Evolutionary conservation across 2,329 filamentous ascomycete species (phyloP).

Genomic region (Paraphoma sp.): DNA sequence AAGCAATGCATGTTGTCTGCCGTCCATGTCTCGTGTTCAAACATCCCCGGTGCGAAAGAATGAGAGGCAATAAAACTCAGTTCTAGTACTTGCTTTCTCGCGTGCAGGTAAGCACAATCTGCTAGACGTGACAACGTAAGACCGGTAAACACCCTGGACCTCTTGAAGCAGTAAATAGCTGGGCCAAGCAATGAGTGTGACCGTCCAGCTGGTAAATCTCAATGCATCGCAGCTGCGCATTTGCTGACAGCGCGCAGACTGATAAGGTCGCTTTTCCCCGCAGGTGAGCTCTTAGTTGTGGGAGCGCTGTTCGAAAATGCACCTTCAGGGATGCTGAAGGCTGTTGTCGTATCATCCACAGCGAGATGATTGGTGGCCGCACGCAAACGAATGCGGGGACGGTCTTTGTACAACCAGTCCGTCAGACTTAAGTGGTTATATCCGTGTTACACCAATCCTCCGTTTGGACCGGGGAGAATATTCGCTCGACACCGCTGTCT

Average conservation of each 20-base stretch:
- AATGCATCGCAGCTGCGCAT: neutral
- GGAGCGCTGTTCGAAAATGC: neutral
- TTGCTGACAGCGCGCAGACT: neutral
- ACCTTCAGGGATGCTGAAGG: neutral
- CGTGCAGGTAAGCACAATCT: neutral
- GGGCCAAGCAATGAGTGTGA: no score
- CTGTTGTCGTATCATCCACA: neutral
- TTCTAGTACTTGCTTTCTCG: neutral
- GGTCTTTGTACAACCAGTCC: neutral
- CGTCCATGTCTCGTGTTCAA: neutral
- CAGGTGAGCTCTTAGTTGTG: neutral
- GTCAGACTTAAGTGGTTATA: neutral
- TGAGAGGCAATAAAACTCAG: neutral
- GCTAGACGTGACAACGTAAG: neutral
- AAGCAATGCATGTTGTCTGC: neutral
- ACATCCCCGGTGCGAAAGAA: neutral
- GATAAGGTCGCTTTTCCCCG: neutral
- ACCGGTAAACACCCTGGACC: neutral
- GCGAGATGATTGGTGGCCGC: neutral
- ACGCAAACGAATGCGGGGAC: neutral
- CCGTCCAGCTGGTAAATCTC: neutral
- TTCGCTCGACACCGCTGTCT: neutral
- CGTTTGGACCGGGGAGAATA: neutral
- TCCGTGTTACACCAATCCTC: neutral
- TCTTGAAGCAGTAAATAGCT: neutral